Evolutionary conservation across 2,329 filamentous ascomycete species (phyloP).

Genomic region (Basipetospora chlamydospora): DNA sequence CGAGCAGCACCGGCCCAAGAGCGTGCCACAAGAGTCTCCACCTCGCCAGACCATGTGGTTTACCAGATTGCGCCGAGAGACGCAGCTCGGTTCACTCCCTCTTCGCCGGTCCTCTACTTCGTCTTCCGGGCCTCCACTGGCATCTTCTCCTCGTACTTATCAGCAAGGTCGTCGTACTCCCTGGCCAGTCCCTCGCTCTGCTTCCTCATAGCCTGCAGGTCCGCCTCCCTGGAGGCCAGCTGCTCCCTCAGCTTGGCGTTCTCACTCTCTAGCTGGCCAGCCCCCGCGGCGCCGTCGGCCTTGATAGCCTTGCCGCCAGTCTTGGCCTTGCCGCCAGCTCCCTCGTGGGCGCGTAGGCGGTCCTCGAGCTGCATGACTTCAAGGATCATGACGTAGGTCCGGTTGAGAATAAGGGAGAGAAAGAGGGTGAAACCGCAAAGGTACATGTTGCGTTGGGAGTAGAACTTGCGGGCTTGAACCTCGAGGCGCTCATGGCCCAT

Average conservation of each 20-base stretch:
- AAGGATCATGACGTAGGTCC: conserved; percentile 94
- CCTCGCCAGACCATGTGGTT: too few species aligned
- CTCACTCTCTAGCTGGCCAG: conserved; percentile 61
- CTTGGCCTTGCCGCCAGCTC: conserved; percentile 35
- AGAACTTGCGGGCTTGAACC: conserved; percentile 98
- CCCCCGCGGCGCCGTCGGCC: conserved; percentile 22
- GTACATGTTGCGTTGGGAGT: conserved; percentile 99
- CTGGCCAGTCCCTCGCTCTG: conserved; percentile 70
- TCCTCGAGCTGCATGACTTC: conserved; percentile 86
- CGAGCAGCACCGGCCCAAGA: too few species aligned
- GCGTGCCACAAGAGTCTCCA: too few species aligned
- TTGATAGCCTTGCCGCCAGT: conserved; percentile 31
- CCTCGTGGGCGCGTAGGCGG: conserved; percentile 69
- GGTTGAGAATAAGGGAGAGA: conserved; percentile 96
- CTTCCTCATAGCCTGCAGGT: conserved; percentile 82
- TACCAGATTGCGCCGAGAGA: too few species aligned
- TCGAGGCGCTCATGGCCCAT: conserved; percentile 93
- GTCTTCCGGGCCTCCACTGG: conserved; percentile 42
- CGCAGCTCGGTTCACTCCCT: too few species aligned
- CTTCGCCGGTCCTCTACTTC: conserved; percentile 20
- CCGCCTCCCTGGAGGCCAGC: conserved; percentile 64
- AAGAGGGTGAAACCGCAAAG: conserved; percentile 98
- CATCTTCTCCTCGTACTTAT: conserved; percentile 56
- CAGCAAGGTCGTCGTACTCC: conserved; percentile 76
- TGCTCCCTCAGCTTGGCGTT: conserved; percentile 56